Percentiles rank a stretch among this genome's conserved stretches.
phyloP scores from a whole-genome alignment of 1,284 basidiomycete species.

The Irpex sp. region DNA sequence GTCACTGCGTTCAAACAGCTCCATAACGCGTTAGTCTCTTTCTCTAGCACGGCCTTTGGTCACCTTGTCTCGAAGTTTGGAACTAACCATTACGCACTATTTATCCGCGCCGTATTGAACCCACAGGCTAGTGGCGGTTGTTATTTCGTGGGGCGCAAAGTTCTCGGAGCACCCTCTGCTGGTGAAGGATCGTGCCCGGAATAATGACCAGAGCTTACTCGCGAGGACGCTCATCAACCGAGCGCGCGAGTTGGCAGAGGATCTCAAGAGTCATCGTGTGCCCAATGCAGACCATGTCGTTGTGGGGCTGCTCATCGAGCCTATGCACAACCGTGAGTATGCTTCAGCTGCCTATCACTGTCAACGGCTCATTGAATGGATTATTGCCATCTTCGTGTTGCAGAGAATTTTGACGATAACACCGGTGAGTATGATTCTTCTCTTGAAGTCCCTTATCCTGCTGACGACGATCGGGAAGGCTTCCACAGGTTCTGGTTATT shows the following conservation, averaged over 20 bases:
- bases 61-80: not conserved
- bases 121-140: constrained; percentile 66
- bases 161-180: constrained; percentile 86
- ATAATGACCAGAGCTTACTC: constrained; percentile 67
- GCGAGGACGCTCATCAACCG: constrained; percentile 75
- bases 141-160: constrained; percentile 90
- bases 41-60: too few species aligned
- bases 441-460: not conserved
- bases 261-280: constrained; percentile 76
- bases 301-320: constrained; percentile 70
- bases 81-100: too few species aligned
- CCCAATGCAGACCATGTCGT: constrained; percentile 79
- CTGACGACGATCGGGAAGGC: constrained; percentile 35
- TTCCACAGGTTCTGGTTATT: constrained; percentile 79
- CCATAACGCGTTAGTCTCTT: constrained; percentile 15
- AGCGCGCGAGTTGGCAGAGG: constrained; percentile 79
- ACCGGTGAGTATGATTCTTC: constrained; percentile 37
- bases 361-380: constrained; percentile 3
- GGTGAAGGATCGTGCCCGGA: constrained; percentile 68
- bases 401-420: constrained; percentile 65
- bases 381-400: not conserved
- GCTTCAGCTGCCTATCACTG: not conserved
- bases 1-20: constrained; percentile 7
- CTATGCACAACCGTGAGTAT: constrained; percentile 73
- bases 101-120: not conserved